Evolutionary conservation across 2,329 filamentous ascomycete species (phyloP), one percentile per base, ranked within the genome.

Genomic region (Cercospora brassicicola): DNA sequence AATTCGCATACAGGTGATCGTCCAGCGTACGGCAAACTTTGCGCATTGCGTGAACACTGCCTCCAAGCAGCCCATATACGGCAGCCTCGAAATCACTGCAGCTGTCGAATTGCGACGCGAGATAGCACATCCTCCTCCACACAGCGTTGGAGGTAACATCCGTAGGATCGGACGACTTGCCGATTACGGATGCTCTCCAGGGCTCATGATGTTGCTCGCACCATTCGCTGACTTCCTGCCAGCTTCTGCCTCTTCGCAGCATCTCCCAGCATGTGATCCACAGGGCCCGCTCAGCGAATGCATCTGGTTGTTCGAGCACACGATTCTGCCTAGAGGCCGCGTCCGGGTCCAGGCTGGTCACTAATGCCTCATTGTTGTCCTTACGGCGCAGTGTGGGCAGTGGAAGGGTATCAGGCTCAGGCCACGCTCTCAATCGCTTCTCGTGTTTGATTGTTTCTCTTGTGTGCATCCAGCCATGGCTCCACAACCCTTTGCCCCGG

Each of bases 231-330:
- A 98, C 91, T 42, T 91, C 87, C 8, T 86, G 81, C 81, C 91
- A 88, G 69, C 85, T 88, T 72, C 88, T 89, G n/a, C 95, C 95
- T 56, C 93, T 89, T 59, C 94, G 89, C 62, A 99, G 84, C 84
- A 97, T 91, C 78, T 97, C 93, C 83, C 93, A 98, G 80, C 92
- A 95, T n/a, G 92, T 91, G 69, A 94, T 86, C 94, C 95, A 98
- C 57, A 96, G 91, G 2, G 93, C 91, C 63, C 90, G 88, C 81
- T 99, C 95, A 70, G 94, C 95, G 75, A 90, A 94, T 72, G 93
- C 89, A 76, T 99, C 95, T 74, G 94, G 88, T 26, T 89, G 87
- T 76, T 96, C 91, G 48, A 98, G 83, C 60, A 86, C 88, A 64
- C 91, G 88, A 59, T 85, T 86, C 79, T 98, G 94, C 69, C 95